Evolutionary conservation across 2,329 filamentous ascomycete genomes (phyloP), one percentile per base, ranked within the genome.

Genomic region (Clarireedia hainanense): DNA sequence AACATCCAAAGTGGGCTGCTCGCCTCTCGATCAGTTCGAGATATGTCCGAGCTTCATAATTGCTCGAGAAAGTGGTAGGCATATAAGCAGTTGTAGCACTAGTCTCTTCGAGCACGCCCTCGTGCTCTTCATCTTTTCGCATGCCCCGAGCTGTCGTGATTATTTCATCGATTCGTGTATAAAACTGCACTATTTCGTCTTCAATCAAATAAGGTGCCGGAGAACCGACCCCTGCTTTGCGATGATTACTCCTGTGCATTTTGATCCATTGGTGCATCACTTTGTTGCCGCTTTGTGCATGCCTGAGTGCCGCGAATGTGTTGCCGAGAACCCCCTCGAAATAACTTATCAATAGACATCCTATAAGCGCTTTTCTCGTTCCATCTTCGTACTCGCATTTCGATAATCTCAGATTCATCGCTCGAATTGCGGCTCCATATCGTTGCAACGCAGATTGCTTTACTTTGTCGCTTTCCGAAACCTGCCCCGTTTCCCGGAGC

Each of bases 21-120:
- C 60, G 57, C 7, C 60, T 57, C 34, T 58, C 49, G 23, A 60
- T 50, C 23, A 61, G 54, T 30, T 61, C 60, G 14, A 56, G 48
- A 40, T 61, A 61, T n/a, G 47, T 23, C 2, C 57, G 50, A 12
- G 60, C 52, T 47, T 59, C 55, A 1, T 48, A 5, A 3, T 57
- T 3, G 5, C n/a, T 24, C 3, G 23, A 52, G 17, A 60, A 60
- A 4, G 40, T 24, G 3, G 20, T 27, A 3, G 59, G 59, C 57
- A 61, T 59, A 14, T 46, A 12, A 12, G 42, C 45, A 6, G 59
- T 37, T n/a, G 48, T 53, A 24, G 43, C 34, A 9, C 34, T 20
- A 20, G 55, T 53, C 43, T 59, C 57, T 14, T 47, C 23, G 20
- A 57, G 57, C 24, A 59, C 49, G 15, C 40, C 50, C 15, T 27